Conservation (phyloP, 2,329 filamentous ascomycete genomes). For the Phaeophleospora eucalypticola region DNA sequence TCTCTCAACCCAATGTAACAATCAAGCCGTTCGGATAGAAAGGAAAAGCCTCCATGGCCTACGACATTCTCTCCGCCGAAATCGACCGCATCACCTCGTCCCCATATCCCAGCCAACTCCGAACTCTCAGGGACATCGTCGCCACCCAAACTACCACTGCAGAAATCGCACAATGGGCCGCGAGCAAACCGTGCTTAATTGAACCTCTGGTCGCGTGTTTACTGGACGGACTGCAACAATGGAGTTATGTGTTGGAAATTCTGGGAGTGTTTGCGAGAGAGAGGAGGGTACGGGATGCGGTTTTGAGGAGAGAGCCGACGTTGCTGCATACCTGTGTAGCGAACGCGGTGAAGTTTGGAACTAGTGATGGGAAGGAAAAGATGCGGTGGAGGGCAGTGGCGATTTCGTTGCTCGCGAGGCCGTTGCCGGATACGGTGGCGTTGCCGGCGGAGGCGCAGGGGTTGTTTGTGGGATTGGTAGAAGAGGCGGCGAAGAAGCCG, state of each 20-base stretch:
- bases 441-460: conserved; percentile 32
- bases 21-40: not conserved
- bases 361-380: conserved; percentile 14
- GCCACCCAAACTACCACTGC: conserved; percentile 25
- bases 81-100: conserved; percentile 29
- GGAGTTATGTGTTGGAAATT: conserved; percentile 49
- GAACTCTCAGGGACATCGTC: conserved; percentile 12
- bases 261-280: conserved; percentile 41
- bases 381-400: conserved; percentile 16
- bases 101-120: conserved; percentile 30
- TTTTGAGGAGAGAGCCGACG: conserved; percentile 30
- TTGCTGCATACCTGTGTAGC: conserved; percentile 27
- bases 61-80: conserved; percentile 21
- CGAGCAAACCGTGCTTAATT: conserved; percentile 48
- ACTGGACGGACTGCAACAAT: conserved; percentile 49
- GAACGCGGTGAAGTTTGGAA: conserved; percentile 21
- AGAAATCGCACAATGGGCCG: conserved; percentile 45
- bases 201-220: conserved; percentile 42
- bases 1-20: not conserved
- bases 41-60: conserved; percentile 6
- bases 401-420: conserved; percentile 29
- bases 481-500: conserved; percentile 28
- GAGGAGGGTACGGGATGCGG: conserved; percentile 26
- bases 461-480: conserved; percentile 30
- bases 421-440: conserved; percentile 26